Evolutionary conservation across 2,329 filamentous ascomycete species (phyloP).

Genomic region (Didymella exigua): DNA sequence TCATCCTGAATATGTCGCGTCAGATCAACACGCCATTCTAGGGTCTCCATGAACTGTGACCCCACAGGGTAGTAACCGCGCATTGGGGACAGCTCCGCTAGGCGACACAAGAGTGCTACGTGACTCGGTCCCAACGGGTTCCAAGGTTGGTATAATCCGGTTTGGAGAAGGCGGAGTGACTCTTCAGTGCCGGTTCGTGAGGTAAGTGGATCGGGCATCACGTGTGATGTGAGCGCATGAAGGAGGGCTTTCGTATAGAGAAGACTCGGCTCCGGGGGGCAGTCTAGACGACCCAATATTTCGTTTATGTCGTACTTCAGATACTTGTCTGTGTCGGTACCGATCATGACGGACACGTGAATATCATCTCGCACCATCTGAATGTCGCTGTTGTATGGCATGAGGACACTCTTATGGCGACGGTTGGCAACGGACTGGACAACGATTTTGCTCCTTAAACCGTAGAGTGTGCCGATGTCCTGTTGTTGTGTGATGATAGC

Average conservation of each 20-base stretch:
- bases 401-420: slow-evolving; percentile 54
- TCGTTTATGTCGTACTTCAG: slow-evolving; percentile 60
- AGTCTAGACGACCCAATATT: slow-evolving; percentile 62
- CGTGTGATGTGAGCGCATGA: slow-evolving; percentile 66
- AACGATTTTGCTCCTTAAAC: slow-evolving; percentile 64
- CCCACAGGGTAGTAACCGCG: slow-evolving; percentile 41
- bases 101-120: slow-evolving; percentile 16
- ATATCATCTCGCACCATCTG: slow-evolving; percentile 23
- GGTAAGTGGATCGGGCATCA: slow-evolving; percentile 64
- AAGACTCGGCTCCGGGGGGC: slow-evolving; percentile 61
- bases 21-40: slow-evolving; percentile 39
- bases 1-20: slow-evolving; percentile 42
- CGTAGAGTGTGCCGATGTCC: slow-evolving; percentile 65
- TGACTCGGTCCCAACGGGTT: slow-evolving; percentile 13
- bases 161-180: slow-evolving; percentile 57
- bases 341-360: slow-evolving; percentile 54
- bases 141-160: slow-evolving; percentile 55
- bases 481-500: slow-evolving; percentile 63
- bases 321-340: slow-evolving; percentile 48
- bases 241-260: slow-evolving; percentile 63
- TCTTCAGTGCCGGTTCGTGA: slow-evolving; percentile 66
- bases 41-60: slow-evolving; percentile 35
- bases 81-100: slow-evolving; percentile 47
- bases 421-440: slow-evolving; percentile 51
- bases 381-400: not conserved